A percentile compares a stretch with the other conserved stretches of the same genome.
These are phyloP conservation scores for Lagerstroemia speciosa DNA, from an alignment of 345 rosid genomes.

Conservation along the genomic window DNA sequence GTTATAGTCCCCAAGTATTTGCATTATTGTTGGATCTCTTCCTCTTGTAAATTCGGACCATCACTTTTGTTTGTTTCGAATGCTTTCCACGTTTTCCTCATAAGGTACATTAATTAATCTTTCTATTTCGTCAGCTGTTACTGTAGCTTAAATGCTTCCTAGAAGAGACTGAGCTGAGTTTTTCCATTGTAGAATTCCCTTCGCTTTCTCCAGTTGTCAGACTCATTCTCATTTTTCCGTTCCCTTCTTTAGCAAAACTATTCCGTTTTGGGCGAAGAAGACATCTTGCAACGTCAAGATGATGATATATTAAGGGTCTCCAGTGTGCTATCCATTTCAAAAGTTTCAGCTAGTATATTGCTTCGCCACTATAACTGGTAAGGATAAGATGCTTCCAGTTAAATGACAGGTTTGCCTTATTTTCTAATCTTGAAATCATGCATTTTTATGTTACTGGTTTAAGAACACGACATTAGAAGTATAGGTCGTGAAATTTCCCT, in stretches of 20 bases:
- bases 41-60: no score
- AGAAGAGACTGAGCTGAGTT: not conserved
- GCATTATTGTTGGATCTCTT: not conserved
- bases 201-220: not conserved
- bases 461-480: not conserved
- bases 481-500: not conserved
- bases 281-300: slow-evolving; percentile 55
- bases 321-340: slow-evolving; percentile 66
- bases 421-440: not conserved
- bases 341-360: slow-evolving; percentile 49
- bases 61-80: no score
- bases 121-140: not conserved
- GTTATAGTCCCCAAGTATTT: not conserved
- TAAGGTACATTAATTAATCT: not conserved
- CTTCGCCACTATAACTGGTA: slow-evolving; percentile 82
- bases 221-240: not conserved
- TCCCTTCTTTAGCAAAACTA: slow-evolving; percentile 43
- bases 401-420: not conserved
- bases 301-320: slow-evolving; percentile 67
- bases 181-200: not conserved
- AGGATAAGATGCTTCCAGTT: not conserved
- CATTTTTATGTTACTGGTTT: not conserved
- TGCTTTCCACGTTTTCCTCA: not conserved
- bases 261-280: slow-evolving; percentile 56
- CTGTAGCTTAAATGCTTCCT: not conserved